Conservation (phyloP, 305 asterid genomes). For the Fraxinus latifolia region DNA sequence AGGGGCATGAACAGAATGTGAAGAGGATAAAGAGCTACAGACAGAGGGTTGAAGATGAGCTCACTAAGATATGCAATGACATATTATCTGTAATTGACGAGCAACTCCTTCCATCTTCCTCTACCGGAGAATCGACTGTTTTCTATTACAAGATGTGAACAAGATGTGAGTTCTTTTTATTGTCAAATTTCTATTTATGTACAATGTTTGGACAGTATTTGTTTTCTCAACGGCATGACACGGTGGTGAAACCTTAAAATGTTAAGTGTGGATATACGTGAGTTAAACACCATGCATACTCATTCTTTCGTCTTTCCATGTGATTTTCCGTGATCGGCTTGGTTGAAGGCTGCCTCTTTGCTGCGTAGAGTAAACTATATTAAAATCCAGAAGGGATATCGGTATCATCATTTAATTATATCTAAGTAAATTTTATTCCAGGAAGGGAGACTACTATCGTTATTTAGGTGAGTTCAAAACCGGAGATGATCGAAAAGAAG, state of each 20-base stretch:
- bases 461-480: conserved; percentile 69
- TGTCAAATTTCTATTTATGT: background rate
- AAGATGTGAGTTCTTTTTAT: conserved; percentile 36
- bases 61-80: conserved; percentile 70
- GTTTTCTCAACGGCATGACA: background rate
- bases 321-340: background rate
- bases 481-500: conserved; percentile 71
- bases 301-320: background rate
- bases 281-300: background rate
- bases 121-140: conserved; percentile 72
- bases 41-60: conserved; percentile 77
- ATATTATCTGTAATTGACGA: conserved; percentile 71
- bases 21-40: conserved; percentile 67
- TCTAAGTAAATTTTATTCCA: conserved; percentile 12
- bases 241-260: background rate
- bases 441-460: conserved; percentile 84
- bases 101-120: conserved; percentile 68
- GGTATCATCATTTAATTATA: background rate
- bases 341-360: background rate
- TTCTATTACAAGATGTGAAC: conserved; percentile 62
- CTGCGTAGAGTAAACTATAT: background rate
- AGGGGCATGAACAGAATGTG: conserved; percentile 77
- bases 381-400: background rate
- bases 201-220: background rate
- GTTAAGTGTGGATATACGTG: background rate